Conservation (phyloP, 2,329 filamentous ascomycete genomes). For the Beauveria asiatica region DNA sequence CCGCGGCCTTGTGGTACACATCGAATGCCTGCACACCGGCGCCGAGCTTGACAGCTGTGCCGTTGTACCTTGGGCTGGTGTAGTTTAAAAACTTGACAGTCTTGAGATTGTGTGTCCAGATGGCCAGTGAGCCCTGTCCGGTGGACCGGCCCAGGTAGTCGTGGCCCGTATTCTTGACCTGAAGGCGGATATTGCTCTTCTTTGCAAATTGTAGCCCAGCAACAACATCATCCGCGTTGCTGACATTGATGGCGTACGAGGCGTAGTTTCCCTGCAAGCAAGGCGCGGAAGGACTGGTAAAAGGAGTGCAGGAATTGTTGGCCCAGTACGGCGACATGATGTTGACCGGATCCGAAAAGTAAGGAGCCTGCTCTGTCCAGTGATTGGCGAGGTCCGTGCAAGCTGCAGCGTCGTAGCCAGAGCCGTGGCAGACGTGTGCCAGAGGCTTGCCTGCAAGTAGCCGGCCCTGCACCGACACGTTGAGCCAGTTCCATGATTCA, state of each 20-base stretch:
- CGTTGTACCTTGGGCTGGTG: constrained; percentile 30
- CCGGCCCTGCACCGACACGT: constrained; percentile 39
- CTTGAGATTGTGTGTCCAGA: constrained; percentile 33
- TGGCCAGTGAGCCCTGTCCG: constrained; percentile 30
- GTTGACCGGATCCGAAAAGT: neutral
- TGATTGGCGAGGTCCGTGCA: constrained; percentile 30
- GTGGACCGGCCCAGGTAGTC: constrained; percentile 26
- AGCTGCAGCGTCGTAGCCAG: constrained; percentile 32
- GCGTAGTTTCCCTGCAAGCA: constrained; percentile 37
- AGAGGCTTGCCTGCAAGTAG: constrained; percentile 46
- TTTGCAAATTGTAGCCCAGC: constrained; percentile 29
- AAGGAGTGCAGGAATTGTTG: constrained; percentile 31
- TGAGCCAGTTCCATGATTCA: constrained; percentile 40
- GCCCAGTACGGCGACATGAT: constrained; percentile 31
- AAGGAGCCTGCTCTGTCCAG: constrained; percentile 23
- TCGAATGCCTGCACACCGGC: constrained; percentile 45
- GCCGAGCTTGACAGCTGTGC: constrained; percentile 43
- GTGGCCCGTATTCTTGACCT: constrained; percentile 27
- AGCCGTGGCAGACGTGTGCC: constrained; percentile 43
- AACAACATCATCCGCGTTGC: constrained; percentile 21
- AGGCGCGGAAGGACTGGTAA: constrained; percentile 25
- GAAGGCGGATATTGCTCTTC: constrained; percentile 28
- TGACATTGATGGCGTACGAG: constrained; percentile 29
- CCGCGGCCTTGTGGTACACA: constrained; percentile 33
- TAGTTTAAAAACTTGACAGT: constrained; percentile 29